Evolutionary conservation across 768 basidiomycete genomes (phyloP), one percentile per base, ranked within the genome.

Genomic region (Coprinopsis marcescibilis): DNA sequence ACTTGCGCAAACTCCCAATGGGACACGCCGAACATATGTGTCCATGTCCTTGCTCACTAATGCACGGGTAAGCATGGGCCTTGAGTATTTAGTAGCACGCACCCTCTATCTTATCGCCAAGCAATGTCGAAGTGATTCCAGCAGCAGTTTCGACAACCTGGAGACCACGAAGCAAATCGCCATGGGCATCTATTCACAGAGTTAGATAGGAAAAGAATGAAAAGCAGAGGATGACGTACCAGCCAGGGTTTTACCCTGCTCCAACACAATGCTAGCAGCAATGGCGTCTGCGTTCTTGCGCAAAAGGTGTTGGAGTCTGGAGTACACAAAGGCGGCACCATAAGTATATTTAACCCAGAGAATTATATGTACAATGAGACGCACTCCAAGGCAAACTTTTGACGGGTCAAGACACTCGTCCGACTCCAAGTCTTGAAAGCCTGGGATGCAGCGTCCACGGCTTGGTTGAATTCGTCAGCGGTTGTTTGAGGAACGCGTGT

Each of bases 41-140:
- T 97, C 94, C 94, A 97, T 97, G 61, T 96, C 94, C 63, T 83
- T 91, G 66, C 86, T 88, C 15, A 97, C 88, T 88, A 53, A 19
- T 26, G 17, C 27, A 17, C 17, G 36, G 21, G 21, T 15, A 34
- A 45, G 27, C 25, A 33, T 46, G 20, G 50, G 42, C 47, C n/a
- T 7, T 20, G 12, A n/a, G 26, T 26, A 15, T 58, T 23, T 57
- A 50, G 32, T 14, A 59, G 67, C 44, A 46, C 36, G 29, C 64
- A 88, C 94, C 89, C 75, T 98, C 95, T 36, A 96, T 67, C 62
- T 93, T 92, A 48, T 95, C 89, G 2, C 90, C 94, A 17, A 95
- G 69, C n/a, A 97, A 66, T 10, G 80, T 85, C 0, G 83, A 83
- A 0, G 95, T 90, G 54, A 91, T 83, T 24, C 82, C 85, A 42